Evolutionary conservation across 2,329 filamentous ascomycete genomes (phyloP).

Genomic region (Diaporthe amygdali): DNA sequence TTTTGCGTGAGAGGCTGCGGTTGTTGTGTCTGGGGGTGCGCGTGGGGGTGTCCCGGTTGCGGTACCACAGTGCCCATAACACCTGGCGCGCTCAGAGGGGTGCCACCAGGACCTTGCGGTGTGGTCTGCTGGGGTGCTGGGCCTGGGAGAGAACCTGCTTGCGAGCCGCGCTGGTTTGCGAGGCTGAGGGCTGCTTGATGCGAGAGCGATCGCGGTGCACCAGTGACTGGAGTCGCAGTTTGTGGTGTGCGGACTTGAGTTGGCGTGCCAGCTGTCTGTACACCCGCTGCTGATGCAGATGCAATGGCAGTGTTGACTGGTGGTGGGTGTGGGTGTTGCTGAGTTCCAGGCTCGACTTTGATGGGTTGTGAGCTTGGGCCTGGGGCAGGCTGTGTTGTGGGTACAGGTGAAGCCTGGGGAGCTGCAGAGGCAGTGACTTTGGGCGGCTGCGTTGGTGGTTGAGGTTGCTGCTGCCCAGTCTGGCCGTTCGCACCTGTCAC

Average conservation of each 20-base stretch:
- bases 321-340: slow-evolving; percentile 31
- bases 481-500: slow-evolving; percentile 30
- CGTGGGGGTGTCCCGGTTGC: slow-evolving; percentile 49
- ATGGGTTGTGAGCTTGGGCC: slow-evolving; percentile 33
- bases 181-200: slow-evolving; percentile 56
- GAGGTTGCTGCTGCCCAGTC: slow-evolving; percentile 27
- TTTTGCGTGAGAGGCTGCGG: slow-evolving; percentile 38
- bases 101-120: slow-evolving; percentile 21
- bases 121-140: slow-evolving; percentile 24
- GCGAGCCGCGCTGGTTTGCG: slow-evolving; percentile 47
- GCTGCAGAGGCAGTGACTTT: slow-evolving; percentile 23
- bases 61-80: slow-evolving; percentile 29
- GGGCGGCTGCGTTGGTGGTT: slow-evolving; percentile 29
- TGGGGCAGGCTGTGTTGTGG: slow-evolving; percentile 29
- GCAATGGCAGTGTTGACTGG: slow-evolving; percentile 34
- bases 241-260: slow-evolving; percentile 58
- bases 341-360: slow-evolving; percentile 43
- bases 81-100: slow-evolving; percentile 25
- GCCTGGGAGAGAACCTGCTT: slow-evolving; percentile 30
- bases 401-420: slow-evolving; percentile 28
- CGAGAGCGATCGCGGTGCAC: slow-evolving; percentile 48
- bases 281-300: slow-evolving; percentile 38
- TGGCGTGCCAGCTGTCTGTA: slow-evolving; percentile 51
- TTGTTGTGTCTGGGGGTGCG: slow-evolving; percentile 48
- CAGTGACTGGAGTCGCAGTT: slow-evolving; percentile 44